Conservation (phyloP, 75 land plant genomes). For the Pinus taeda region DNA sequence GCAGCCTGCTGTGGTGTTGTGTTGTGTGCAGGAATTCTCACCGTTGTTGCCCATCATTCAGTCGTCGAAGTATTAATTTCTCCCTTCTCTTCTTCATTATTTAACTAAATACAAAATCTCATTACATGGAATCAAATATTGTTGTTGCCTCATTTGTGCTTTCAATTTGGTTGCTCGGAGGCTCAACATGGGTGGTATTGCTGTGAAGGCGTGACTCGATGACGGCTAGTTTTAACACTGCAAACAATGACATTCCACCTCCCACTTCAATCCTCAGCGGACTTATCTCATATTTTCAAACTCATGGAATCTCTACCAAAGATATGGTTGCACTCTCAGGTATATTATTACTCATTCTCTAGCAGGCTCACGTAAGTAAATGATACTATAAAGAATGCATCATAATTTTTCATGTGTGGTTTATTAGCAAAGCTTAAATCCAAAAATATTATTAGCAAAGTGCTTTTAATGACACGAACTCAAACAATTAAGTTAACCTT, state of each 20-base stretch:
- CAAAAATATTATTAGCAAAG: no score
- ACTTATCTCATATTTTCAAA: conserved; percentile 7
- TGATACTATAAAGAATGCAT: background rate
- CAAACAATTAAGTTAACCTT: no score
- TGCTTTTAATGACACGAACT: no score
- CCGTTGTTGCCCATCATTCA: conserved; percentile 26
- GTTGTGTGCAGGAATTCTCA: conserved; percentile 32
- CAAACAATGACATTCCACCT: background rate
- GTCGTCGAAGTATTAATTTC: conserved; percentile 4
- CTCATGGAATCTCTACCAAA: conserved; percentile 13
- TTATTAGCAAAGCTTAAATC: no score
- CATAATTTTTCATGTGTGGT: no score
- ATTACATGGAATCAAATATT: no score
- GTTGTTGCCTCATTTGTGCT: background rate
- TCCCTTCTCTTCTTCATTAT: background rate
- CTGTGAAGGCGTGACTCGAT: background rate
- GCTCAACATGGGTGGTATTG: background rate
- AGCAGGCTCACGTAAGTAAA: background rate
- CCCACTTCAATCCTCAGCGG: background rate
- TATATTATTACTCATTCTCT: background rate
- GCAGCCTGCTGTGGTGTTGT: conserved; percentile 8
- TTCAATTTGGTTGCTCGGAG: background rate
- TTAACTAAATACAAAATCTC: no score
- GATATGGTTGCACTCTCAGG: conserved; percentile 35
- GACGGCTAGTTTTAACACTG: background rate